Evolutionary conservation across 2,329 filamentous ascomycete species (phyloP), one percentile per base, ranked within the genome.

Genomic region (Chrysoporthe puriensis): DNA sequence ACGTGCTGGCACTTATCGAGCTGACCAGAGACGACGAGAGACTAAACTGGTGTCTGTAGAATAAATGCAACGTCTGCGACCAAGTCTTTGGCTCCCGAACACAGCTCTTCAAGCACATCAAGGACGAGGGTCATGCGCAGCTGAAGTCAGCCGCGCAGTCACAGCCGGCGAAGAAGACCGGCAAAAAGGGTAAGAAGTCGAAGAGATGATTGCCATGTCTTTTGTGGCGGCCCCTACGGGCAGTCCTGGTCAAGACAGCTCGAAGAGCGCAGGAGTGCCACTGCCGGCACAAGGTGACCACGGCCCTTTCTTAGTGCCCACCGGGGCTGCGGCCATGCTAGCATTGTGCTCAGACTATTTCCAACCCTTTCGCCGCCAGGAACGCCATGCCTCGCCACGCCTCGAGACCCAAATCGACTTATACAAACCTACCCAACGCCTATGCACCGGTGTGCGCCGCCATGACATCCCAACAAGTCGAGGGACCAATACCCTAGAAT

Each of bases 51-150:
- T 66, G n/a, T 50, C 26, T 59, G 62, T 62, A 82, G 77, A 77
- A 84, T 64, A 78, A 71, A 66, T 86, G 85, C 72, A 74, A 77
- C 36, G 76, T 80, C 18, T 88, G 85, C 71, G 75, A 78, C 2
- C 78, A 79, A 67, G 70, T 68, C 0, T 88, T 86, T 66, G 71
- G 86, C 0, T 93, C 90, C 1, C 90, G 88, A 72, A 91, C 87
- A 6, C 89, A 88, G 71, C 79, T 96, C 21, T 95, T 95, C 76
- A 82, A 86, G 63, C 93, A 96, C 77, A 84, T 96, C 67, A 86
- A 88, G 70, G 85, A 89, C 11, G 79, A 86, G 21, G 80, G 80
- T 11, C 92, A 96, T 79, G 91, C 90, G 6, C 86, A 88, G 42
- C 81, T 90, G 4, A 86, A 88, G 43, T n/a, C 59, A 14, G n/a